Evolutionary conservation across 2,329 filamentous ascomycete species (phyloP).

Genomic region (Phyllosticta ampelicida): DNA sequence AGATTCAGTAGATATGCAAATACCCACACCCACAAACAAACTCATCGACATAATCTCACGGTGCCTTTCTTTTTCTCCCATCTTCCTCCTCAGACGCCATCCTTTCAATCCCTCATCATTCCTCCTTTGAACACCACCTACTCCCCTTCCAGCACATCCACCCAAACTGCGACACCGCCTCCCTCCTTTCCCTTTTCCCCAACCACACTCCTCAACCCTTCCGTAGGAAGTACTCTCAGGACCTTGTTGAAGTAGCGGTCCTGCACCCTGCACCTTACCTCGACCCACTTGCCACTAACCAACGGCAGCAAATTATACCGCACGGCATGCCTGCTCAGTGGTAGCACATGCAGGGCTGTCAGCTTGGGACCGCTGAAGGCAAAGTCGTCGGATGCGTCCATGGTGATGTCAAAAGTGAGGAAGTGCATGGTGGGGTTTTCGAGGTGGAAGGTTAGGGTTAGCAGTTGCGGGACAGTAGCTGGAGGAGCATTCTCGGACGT

Average conservation of each 20-base stretch:
- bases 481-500: not conserved
- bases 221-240: conserved; percentile 67
- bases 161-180: conserved; percentile 36
- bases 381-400: conserved; percentile 89
- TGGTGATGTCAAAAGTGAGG: conserved; percentile 79
- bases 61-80: too few relatives aligned
- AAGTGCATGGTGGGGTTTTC: conserved; percentile 95
- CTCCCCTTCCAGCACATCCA: conserved; percentile 10
- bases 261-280: conserved; percentile 63
- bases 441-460: conserved; percentile 53
- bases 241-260: conserved; percentile 93
- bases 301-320: conserved; percentile 65
- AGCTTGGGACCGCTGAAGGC: conserved; percentile 86
- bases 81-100: too few relatives aligned
- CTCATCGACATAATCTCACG: too few relatives aligned
- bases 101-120: too few relatives aligned
- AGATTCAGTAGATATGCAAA: too few relatives aligned
- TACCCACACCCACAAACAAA: too few relatives aligned
- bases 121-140: conserved; percentile 14
- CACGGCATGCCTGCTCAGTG: conserved; percentile 64
- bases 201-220: conserved; percentile 42
- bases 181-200: conserved; percentile 32
- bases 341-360: conserved; percentile 68
- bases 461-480: conserved; percentile 14
- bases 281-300: conserved; percentile 53